phyloP scores from a whole-genome alignment of 768 basidiomycete genomes.

The Polyporus arcularius region DNA sequence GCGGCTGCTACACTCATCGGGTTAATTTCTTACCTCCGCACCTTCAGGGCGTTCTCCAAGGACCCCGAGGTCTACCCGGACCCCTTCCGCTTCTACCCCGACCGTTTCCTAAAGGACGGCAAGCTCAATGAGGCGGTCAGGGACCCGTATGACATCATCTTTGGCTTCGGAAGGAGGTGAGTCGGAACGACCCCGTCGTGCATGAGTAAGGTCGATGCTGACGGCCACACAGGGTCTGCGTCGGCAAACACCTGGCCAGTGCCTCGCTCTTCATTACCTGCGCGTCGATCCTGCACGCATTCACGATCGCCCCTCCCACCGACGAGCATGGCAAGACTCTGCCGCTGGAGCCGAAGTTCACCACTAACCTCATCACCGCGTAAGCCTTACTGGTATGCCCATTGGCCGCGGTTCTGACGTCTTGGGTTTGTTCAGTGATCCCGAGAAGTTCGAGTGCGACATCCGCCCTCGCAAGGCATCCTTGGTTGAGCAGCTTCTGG shows the following conservation, averaged over 20 bases:
- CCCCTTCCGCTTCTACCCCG: slow-evolving; percentile 8
- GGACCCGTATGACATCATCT: neutral
- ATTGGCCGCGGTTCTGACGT: neutral
- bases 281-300: neutral
- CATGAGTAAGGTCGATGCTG: neutral
- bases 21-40: neutral
- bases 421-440: neutral
- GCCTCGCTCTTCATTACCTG: neutral
- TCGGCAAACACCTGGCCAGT: neutral
- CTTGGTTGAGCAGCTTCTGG: neutral
- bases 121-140: neutral
- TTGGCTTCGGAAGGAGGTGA: neutral
- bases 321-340: neutral
- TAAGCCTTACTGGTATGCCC: neutral
- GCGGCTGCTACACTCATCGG: neutral
- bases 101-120: neutral
- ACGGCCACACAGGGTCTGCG: neutral
- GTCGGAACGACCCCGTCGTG: no score
- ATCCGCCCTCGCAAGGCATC: slow-evolving; percentile 3
- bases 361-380: neutral
- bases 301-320: neutral
- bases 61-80: slow-evolving; percentile 2
- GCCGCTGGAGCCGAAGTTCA: neutral
- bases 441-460: slow-evolving; percentile 4
- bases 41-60: neutral